Evolutionary conservation across 2,329 filamentous ascomycete species (phyloP).

Genomic region (Arachnomyces sp.): DNA sequence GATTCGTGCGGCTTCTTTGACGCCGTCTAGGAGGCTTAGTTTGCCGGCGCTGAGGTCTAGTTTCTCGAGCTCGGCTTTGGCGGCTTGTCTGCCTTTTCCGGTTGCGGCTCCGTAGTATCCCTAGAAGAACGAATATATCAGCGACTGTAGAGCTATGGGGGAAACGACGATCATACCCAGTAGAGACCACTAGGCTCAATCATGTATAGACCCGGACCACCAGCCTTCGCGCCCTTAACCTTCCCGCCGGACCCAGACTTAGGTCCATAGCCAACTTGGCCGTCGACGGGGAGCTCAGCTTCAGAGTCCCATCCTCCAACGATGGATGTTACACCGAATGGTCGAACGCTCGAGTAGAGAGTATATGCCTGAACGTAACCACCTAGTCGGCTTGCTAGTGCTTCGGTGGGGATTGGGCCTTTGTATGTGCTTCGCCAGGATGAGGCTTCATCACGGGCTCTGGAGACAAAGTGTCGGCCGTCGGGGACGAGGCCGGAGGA

Average conservation of each 20-base stretch:
- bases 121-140: slow-evolving; percentile 29
- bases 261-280: slow-evolving; percentile 78
- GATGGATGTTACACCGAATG: slow-evolving; percentile 94
- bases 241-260: slow-evolving; percentile 75
- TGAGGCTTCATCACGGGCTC: slow-evolving; percentile 86
- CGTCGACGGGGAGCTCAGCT: slow-evolving; percentile 75
- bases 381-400: slow-evolving; percentile 87
- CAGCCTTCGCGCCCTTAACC: slow-evolving; percentile 63
- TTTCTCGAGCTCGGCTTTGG: slow-evolving; percentile 98
- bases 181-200: slow-evolving; percentile 94
- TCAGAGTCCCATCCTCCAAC: slow-evolving; percentile 90
- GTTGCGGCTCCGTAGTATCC: slow-evolving; percentile 97
- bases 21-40: slow-evolving; percentile 73
- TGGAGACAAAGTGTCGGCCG: slow-evolving; percentile 86
- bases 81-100: slow-evolving; percentile 90
- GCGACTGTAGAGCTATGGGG: slow-evolving; percentile 5
- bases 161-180: slow-evolving; percentile 54
- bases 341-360: slow-evolving; percentile 90
- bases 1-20: slow-evolving; percentile 94
- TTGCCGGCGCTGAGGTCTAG: slow-evolving; percentile 72
- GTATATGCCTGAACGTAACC: slow-evolving; percentile 96
- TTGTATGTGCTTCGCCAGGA: slow-evolving; percentile 93
- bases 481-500: slow-evolving; percentile 92
- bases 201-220: slow-evolving; percentile 95
- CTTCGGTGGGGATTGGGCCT: slow-evolving; percentile 77